Conservation (phyloP, 1,284 basidiomycete genomes). For the Volvariella volvacea region DNA sequence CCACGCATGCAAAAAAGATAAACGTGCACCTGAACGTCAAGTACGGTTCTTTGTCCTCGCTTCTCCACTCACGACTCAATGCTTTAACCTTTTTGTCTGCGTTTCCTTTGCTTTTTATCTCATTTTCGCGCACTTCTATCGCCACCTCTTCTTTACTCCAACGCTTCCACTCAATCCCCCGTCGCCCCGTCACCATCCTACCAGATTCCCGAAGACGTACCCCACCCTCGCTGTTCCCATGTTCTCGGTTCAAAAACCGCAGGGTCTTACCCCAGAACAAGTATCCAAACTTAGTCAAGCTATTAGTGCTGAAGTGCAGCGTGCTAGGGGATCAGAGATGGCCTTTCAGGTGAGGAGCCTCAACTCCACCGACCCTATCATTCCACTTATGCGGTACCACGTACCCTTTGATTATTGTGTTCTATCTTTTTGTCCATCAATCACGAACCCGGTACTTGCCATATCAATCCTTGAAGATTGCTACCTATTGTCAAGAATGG, state of each 20-base stretch:
- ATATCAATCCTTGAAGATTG: conserved; percentile 37
- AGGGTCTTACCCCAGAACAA: conserved; percentile 48
- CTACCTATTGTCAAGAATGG: conserved; percentile 66
- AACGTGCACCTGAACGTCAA: conserved; percentile 62
- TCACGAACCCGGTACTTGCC: not conserved
- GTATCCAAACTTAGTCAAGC: conserved; percentile 45
- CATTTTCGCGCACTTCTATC: too few relatives aligned
- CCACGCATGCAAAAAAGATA: conserved; percentile 45
- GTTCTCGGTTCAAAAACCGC: conserved; percentile 60
- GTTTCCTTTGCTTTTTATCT: too few relatives aligned
- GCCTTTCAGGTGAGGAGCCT: conserved; percentile 56
- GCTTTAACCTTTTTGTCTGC: too few relatives aligned
- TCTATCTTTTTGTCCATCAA: conserved; percentile 4
- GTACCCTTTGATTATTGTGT: too few relatives aligned
- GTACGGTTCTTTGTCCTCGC: conserved; percentile 30
- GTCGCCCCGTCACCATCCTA: not conserved
- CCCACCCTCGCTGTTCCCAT: conserved; percentile 59
- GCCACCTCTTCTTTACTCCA: not conserved
- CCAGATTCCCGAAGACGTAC: conserved; percentile 73
- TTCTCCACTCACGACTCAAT: not conserved
- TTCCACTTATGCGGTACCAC: not conserved
- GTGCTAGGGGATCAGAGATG: conserved; percentile 58
- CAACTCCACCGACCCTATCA: not conserved
- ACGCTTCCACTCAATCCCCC: not conserved
- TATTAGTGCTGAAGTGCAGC: conserved; percentile 57